Conservation (phyloP, 164 flowering plant genomes). For the Magnolia kwangsiensis region DNA sequence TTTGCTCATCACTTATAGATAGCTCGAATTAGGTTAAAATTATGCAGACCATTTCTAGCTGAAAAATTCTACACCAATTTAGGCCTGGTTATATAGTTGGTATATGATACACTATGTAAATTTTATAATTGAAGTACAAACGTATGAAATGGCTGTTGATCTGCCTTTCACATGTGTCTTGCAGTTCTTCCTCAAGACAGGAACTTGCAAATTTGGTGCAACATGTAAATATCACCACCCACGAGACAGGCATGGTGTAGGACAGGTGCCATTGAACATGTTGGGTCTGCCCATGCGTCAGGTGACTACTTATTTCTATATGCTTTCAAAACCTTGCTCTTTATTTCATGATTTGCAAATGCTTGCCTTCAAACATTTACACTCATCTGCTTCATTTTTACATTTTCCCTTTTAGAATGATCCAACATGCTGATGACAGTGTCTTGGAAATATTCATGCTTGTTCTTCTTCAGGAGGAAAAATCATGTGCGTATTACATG, state of each 20-base stretch:
- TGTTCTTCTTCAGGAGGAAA: conserved; percentile 50
- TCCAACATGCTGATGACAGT: neutral
- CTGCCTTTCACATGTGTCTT: conserved; percentile 16
- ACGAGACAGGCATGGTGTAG: conserved; percentile 53
- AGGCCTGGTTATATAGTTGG: neutral
- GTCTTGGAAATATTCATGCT: neutral
- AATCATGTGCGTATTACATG: conserved; percentile 62
- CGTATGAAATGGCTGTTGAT: neutral
- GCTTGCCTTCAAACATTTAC: neutral
- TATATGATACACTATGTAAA: neutral
- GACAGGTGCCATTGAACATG: conserved; percentile 46
- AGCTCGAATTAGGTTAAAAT: too few species aligned
- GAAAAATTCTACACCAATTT: neutral
- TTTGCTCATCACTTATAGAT: too few species aligned
- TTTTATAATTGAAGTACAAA: neutral
- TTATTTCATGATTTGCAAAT: neutral
- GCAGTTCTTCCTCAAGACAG: conserved; percentile 73
- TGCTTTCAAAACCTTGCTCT: neutral
- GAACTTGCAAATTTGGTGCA: conserved; percentile 67
- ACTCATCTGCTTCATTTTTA: neutral
- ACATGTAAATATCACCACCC: conserved; percentile 79
- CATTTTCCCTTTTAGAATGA: neutral
- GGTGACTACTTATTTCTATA: conserved; percentile 28
- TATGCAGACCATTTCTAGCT: neutral
- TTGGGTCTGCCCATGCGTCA: conserved; percentile 65